Evolutionary conservation across 2,329 filamentous ascomycete species (phyloP).

Genomic region (Claviceps maximensis): DNA sequence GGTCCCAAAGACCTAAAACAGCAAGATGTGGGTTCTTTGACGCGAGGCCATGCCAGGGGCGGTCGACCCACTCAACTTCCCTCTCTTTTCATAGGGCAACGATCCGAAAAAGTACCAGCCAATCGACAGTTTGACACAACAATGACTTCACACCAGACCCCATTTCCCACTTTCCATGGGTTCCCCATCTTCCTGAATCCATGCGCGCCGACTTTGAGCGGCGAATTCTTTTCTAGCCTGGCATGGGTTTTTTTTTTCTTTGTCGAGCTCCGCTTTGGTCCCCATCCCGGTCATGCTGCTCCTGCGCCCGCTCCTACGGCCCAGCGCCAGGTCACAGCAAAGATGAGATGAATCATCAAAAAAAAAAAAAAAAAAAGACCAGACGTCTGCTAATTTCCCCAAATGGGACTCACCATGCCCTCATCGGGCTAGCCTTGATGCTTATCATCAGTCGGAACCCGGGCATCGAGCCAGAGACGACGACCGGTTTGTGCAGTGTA

Average conservation of each 20-base stretch:
- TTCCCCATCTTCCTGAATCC: too few relatives aligned
- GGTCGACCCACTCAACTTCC: not conserved
- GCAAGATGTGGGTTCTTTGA: not conserved
- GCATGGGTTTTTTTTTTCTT: not conserved
- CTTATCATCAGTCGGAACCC: not conserved
- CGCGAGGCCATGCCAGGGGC: not conserved
- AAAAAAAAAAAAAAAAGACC: not conserved
- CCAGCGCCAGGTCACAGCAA: too few relatives aligned
- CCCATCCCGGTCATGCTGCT: not conserved
- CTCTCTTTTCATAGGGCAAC: not conserved
- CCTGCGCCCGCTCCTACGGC: not conserved
- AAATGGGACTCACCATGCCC: not conserved
- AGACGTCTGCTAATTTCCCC: not conserved
- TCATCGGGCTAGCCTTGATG: not conserved
- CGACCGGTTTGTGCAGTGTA: too few relatives aligned
- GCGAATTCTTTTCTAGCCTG: not conserved
- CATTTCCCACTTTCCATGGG: conserved; percentile 2
- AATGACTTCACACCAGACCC: conserved; percentile 6
- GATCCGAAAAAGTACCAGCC: not conserved
- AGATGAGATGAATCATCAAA: not conserved
- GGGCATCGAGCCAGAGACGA: not conserved
- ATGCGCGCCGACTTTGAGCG: not conserved
- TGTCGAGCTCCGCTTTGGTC: not conserved
- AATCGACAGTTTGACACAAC: conserved; percentile 2
- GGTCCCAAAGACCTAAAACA: not conserved